Evolutionary conservation across 331 rosid species (phyloP).

Genomic region (Malus hybrid): DNA sequence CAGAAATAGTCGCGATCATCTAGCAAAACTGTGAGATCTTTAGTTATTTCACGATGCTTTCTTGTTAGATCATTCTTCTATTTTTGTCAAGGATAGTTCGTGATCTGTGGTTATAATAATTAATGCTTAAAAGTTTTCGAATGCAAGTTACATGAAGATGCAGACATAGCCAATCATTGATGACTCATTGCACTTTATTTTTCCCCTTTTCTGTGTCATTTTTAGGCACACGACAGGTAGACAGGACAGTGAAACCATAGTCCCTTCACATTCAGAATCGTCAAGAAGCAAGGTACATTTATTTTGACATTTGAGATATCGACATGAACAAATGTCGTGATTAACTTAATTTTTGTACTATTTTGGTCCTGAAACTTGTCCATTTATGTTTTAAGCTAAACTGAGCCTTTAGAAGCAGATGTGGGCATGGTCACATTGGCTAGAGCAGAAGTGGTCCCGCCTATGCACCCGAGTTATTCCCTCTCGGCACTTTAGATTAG

Average conservation of each 20-base stretch:
- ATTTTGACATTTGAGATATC: conserved; percentile 1
- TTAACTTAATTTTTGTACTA: neutral
- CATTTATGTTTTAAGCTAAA: neutral
- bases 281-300: conserved; percentile 69
- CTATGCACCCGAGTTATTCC: neutral
- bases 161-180: neutral
- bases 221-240: conserved; percentile 44
- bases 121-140: neutral
- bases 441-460: neutral
- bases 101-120: neutral
- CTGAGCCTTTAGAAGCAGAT: neutral
- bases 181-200: neutral
- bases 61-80: neutral
- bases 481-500: neutral
- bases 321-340: neutral
- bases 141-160: neutral
- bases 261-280: conserved; percentile 32
- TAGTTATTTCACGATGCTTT: neutral
- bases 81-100: neutral
- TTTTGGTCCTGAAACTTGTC: neutral
- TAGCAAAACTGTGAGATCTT: conserved; percentile 44
- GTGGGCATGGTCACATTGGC: neutral
- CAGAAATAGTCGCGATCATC: conserved; percentile 22
- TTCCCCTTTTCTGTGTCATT: neutral
- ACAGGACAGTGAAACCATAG: conserved; percentile 34